Conservation (phyloP, 2,329 filamentous ascomycete species). For the Colletotrichum gloeosporioides region DNA sequence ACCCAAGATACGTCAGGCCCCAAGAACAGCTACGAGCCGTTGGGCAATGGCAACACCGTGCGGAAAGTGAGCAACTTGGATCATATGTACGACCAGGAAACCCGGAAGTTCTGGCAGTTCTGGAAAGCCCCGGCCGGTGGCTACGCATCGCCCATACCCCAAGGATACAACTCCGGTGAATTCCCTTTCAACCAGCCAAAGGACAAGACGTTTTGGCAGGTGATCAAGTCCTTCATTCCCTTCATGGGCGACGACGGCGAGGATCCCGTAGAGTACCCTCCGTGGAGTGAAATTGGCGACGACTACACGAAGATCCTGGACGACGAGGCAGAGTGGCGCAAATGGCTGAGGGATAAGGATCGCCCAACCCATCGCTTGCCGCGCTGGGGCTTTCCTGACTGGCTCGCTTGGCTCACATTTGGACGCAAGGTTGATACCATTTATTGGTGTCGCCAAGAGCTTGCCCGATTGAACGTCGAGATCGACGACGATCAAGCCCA, state of each 20-base stretch:
- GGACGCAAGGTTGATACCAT: slow-evolving; percentile 95
- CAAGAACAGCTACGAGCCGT: slow-evolving; percentile 35
- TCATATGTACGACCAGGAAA: slow-evolving; percentile 52
- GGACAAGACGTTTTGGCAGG: slow-evolving; percentile 56
- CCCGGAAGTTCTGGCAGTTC: slow-evolving; percentile 64
- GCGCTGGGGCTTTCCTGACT: slow-evolving; percentile 59
- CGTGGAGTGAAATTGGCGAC: slow-evolving; percentile 65
- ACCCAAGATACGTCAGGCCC: slow-evolving; percentile 44
- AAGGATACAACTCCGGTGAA: slow-evolving; percentile 53
- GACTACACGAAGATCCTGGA: slow-evolving; percentile 54
- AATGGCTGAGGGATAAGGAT: slow-evolving; percentile 81
- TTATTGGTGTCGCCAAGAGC: slow-evolving; percentile 84
- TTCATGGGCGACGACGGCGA: slow-evolving; percentile 49
- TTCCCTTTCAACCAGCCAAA: slow-evolving; percentile 43
- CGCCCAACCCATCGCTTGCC: slow-evolving; percentile 85
- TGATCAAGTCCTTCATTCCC: slow-evolving; percentile 53
- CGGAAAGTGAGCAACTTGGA: slow-evolving; percentile 55
- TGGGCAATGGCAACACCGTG: slow-evolving; percentile 53
- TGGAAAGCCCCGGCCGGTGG: slow-evolving; percentile 68
- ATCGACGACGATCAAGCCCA: slow-evolving; percentile 90
- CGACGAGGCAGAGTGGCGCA: slow-evolving; percentile 76
- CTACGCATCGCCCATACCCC: slow-evolving; percentile 66
- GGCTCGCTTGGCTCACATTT: slow-evolving; percentile 80
- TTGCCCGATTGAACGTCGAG: slow-evolving; percentile 87
- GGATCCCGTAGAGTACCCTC: slow-evolving; percentile 59